phyloP scores from a whole-genome alignment of 176 grass and related monocot species.

The Oryza australiensis region DNA sequence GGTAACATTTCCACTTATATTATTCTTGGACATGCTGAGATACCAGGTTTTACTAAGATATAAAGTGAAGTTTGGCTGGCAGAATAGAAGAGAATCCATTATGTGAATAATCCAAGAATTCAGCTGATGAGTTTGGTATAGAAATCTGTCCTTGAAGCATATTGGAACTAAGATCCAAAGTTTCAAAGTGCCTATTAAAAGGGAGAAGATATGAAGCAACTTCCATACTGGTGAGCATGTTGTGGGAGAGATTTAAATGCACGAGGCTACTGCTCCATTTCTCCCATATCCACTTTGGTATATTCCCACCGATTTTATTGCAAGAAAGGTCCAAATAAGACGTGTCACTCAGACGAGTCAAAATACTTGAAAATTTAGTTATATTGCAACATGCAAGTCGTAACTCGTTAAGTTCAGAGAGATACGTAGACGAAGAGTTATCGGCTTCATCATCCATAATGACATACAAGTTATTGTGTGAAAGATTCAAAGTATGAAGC shows the following conservation, averaged over 20 bases:
- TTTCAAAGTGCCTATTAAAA: rapidly evolving
- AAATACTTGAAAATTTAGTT: slow-evolving; percentile 4
- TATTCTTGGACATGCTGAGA: slow-evolving; percentile 31
- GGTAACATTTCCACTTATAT: slow-evolving; percentile 25
- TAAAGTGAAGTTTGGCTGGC: not conserved
- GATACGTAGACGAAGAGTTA: not conserved
- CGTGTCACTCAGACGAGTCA: not conserved
- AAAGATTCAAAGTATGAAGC: not conserved
- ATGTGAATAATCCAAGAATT: not conserved
- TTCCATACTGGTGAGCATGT: not conserved
- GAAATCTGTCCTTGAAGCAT: slow-evolving; percentile 12
- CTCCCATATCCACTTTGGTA: slow-evolving; percentile 45
- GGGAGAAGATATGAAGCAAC: slow-evolving; percentile 10
- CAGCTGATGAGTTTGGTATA: not conserved
- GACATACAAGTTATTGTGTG: slow-evolving; percentile 34
- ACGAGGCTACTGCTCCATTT: not conserved
- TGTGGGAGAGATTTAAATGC: slow-evolving; percentile 21
- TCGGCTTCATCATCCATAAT: not conserved
- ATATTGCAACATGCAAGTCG: slow-evolving; percentile 27
- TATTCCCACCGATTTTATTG: slow-evolving; percentile 23
- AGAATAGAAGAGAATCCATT: not conserved
- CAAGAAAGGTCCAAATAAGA: slow-evolving; percentile 26
- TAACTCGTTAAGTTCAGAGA: rapidly evolving
- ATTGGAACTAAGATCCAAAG: slow-evolving; percentile 19
- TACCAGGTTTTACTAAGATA: rapidly evolving